Conservation (phyloP, 2,329 filamentous ascomycete species). For the Penicillium expansum region DNA sequence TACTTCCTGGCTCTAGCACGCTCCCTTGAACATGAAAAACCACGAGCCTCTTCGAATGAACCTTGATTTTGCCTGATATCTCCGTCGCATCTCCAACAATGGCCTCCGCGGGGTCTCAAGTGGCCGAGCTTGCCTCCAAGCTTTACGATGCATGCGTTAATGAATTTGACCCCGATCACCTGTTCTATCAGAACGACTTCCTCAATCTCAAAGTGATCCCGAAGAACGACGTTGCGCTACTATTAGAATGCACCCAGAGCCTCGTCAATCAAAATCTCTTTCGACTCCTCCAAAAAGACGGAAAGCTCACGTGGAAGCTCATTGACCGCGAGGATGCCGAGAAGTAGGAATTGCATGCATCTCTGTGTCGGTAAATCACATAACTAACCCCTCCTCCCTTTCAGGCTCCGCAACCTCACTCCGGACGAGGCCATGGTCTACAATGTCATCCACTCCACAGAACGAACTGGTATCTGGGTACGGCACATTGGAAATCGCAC, state of each 20-base stretch:
- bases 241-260: constrained; percentile 46
- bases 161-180: constrained; percentile 41
- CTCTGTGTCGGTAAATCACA: not conserved
- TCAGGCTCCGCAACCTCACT: constrained; percentile 47
- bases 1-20: constrained; percentile 14
- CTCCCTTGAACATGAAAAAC: constrained; percentile 34
- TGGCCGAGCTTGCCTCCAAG: constrained; percentile 42
- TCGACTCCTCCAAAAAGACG: constrained; percentile 44
- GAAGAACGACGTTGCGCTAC: constrained; percentile 41
- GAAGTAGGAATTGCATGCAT: constrained; percentile 38
- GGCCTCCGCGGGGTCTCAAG: constrained; percentile 36
- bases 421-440: constrained; percentile 82
- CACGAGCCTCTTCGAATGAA: constrained; percentile 31
- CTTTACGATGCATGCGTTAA: constrained; percentile 47
- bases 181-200: constrained; percentile 49
- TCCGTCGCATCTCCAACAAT: constrained; percentile 28
- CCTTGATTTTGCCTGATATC: constrained; percentile 21
- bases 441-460: constrained; percentile 80
- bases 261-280: constrained; percentile 49
- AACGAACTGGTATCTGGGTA: constrained; percentile 84
- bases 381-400: constrained; percentile 10
- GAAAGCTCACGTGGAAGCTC: constrained; percentile 49
- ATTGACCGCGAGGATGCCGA: constrained; percentile 49
- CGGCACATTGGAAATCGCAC: constrained; percentile 76
- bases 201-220: constrained; percentile 44